Conservation (phyloP, 2,329 filamentous ascomycete species). For the Apiospora rasikravindrae region DNA sequence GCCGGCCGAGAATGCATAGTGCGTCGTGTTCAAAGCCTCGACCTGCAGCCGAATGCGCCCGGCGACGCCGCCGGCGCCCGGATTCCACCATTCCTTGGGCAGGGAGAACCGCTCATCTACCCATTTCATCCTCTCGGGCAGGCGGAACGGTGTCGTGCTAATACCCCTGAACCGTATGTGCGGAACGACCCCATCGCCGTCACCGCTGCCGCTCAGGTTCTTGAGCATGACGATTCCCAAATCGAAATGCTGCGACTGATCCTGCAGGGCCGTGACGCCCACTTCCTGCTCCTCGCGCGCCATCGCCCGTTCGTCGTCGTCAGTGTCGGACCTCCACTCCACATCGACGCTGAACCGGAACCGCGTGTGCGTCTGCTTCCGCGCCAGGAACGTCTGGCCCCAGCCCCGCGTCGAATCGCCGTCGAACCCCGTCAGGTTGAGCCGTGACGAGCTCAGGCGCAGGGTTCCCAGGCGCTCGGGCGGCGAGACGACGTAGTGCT, state of each 20-base stretch:
- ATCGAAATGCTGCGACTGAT: slow-evolving; percentile 25
- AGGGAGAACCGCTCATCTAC: no score
- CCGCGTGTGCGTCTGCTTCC: slow-evolving; percentile 34
- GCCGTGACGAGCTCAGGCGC: slow-evolving; percentile 29
- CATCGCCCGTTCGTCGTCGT: neutral
- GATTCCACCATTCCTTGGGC: no score
- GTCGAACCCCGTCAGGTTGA: slow-evolving; percentile 27
- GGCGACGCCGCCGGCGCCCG: no score
- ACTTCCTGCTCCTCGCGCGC: slow-evolving; percentile 29
- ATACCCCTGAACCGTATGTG: no score
- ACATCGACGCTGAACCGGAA: slow-evolving; percentile 35
- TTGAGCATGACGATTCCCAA: no score
- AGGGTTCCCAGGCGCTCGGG: slow-evolving; percentile 25
- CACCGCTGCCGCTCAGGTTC: no score
- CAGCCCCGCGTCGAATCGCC: slow-evolving; percentile 25
- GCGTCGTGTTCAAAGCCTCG: slow-evolving; percentile 35
- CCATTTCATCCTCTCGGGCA: no score
- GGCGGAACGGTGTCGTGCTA: no score
- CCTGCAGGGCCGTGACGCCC: slow-evolving; percentile 35
- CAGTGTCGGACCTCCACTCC: slow-evolving; percentile 18
- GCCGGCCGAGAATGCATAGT: slow-evolving; percentile 36
- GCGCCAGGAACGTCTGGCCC: slow-evolving; percentile 32
- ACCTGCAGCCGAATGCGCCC: slow-evolving; percentile 38
- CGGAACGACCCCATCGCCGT: no score
- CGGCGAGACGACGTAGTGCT: slow-evolving; percentile 26